phyloP scores from a whole-genome alignment of 2,329 filamentous ascomycete genomes.

The Trichophyton benhamiae region DNA sequence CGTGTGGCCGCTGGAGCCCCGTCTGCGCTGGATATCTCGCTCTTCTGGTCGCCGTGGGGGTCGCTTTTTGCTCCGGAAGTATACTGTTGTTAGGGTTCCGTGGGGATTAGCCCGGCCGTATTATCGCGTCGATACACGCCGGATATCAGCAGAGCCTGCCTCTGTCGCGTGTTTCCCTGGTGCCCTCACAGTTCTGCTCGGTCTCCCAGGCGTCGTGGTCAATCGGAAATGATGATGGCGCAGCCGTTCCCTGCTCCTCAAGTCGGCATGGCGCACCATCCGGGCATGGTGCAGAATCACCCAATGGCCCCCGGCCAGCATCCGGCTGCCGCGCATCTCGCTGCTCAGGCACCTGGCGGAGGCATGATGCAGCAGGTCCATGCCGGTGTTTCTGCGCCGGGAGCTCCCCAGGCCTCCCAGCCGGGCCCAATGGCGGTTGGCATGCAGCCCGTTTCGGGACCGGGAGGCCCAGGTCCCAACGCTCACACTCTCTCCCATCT shows the following conservation, averaged over 20 bases:
- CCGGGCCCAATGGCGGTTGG: constrained; percentile 51
- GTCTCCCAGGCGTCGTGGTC: constrained; percentile 17
- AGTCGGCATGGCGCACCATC: constrained; percentile 45
- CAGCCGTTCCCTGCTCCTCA: constrained; percentile 47
- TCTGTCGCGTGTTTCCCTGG: not conserved
- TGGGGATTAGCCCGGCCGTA: no score
- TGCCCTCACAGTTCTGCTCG: not conserved
- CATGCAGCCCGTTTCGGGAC: constrained; percentile 48
- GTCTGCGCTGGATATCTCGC: no score
- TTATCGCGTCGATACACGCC: not conserved
- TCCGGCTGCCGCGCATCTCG: constrained; percentile 45
- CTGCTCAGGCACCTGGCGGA: constrained; percentile 34
- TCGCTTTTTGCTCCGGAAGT: no score
- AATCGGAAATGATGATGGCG: constrained; percentile 42
- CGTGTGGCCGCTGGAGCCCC: no score
- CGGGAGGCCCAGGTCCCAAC: constrained; percentile 41
- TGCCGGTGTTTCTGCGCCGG: constrained; percentile 47
- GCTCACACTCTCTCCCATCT: constrained; percentile 50
- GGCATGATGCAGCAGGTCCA: constrained; percentile 47
- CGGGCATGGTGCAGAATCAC: constrained; percentile 48
- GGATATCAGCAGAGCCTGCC: not conserved
- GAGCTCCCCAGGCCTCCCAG: constrained; percentile 48
- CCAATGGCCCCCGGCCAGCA: constrained; percentile 47
- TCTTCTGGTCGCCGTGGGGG: no score
- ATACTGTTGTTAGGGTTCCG: no score